A percentile compares a stretch with the other conserved stretches of the same genome.
phyloP scores from a whole-genome alignment of 2,329 filamentous ascomycete species.

The Chrysoporthe austroafricana region DNA sequence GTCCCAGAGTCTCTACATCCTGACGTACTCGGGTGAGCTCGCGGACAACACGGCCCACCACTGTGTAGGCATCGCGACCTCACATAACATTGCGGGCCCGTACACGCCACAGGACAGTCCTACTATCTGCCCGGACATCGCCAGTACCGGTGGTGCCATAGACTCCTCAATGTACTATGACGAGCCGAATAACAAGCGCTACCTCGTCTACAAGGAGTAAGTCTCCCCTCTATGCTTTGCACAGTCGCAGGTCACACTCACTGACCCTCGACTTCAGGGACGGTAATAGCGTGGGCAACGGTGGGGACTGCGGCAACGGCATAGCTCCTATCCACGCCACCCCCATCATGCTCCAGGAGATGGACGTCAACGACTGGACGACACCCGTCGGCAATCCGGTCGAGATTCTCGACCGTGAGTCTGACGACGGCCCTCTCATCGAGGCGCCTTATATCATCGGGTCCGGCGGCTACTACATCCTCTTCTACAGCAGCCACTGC shows the following conservation, averaged over 20 bases:
- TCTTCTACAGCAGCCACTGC: conserved; percentile 67
- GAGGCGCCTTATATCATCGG: conserved; percentile 62
- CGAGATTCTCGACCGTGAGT: conserved; percentile 49
- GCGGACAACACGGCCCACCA: conserved; percentile 47
- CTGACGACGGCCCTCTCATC: conserved; percentile 57
- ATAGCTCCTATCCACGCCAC: conserved; percentile 49
- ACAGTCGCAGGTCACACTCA: background rate
- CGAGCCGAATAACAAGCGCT: conserved; percentile 52
- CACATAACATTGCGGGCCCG: conserved; percentile 52
- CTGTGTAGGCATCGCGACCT: conserved; percentile 62
- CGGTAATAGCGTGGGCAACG: conserved; percentile 56
- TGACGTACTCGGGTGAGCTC: conserved; percentile 61
- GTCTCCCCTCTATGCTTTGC: background rate
- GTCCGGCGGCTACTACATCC: conserved; percentile 54
- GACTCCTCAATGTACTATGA: conserved; percentile 65
- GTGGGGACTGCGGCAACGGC: conserved; percentile 50
- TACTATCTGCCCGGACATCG: conserved; percentile 54
- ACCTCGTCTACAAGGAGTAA: conserved; percentile 62
- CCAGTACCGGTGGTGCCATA: conserved; percentile 61
- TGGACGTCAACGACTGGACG: conserved; percentile 54
- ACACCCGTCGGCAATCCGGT: conserved; percentile 54
- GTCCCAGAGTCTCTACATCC: conserved; percentile 49
- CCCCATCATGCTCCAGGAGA: conserved; percentile 60
- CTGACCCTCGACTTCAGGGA: conserved; percentile 47
- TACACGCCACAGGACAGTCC: conserved; percentile 53